Evolutionary conservation across 257 asterid species (phyloP), one percentile per base, ranked within the genome.

Genomic region (Gentiana dahurica): DNA sequence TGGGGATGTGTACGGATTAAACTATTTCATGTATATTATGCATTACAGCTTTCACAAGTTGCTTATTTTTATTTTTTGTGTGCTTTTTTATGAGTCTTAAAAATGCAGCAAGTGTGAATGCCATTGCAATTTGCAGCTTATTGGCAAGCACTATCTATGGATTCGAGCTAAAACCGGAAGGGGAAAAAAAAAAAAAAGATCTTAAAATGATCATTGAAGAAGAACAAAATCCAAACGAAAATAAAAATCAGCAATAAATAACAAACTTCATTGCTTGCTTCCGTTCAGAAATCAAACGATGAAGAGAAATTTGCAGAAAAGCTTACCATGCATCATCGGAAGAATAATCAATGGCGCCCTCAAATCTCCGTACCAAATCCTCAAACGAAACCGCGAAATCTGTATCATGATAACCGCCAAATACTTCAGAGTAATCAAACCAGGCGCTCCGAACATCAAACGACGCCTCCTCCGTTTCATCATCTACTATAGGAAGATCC

Each of bases 341-440:
- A 44, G 95, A 84, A 55, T 94, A 76, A 66, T 75, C 80, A 57
- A 78, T 75, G 0, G 80, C 82, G 34, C 79, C 80, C 45, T 70
- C 63, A 62, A 78, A 77, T 55, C 71, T 75, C 12, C 74, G 69
- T 45, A 77, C 63, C 62, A 87, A 73, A 67, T 82, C 95, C 59
- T 84, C 81, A 61, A 68, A 74, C 55, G 86, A 81, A 61, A 73
- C 53, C 57, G 83, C 75, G 56, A 68, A 74, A 64, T 71, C 79
- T 13, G 69, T 64, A 41, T 78, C 87, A 58, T 63, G 59, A 54
- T 59, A 65, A 36, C 70, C 75, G 34, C 84, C 90, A 62, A 91
- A 91, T 54, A 91, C 79, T 65, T 87, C 86, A n/a, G 78, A 54
- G 59, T 87, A 91, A 68, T 83, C 90, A n/a, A 79, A 73, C 67